These are phyloP conservation scores for Ceratocystis albifundus DNA, from an alignment of 2,329 filamentous ascomycete genomes.

Conservation along the genomic window DNA sequence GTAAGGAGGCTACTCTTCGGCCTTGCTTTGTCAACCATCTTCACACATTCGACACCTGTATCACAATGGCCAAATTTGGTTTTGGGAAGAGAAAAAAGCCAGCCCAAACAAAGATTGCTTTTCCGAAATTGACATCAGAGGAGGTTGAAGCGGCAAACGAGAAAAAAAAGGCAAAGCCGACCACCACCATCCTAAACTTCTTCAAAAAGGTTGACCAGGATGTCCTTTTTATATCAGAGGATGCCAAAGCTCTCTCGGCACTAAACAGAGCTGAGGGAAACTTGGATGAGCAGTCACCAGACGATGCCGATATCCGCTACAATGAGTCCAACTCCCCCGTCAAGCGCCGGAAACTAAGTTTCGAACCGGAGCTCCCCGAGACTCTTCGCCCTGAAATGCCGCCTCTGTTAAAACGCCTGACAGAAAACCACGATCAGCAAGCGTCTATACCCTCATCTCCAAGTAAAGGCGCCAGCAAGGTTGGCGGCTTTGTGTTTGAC, in stretches of 20 bases:
- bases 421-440: not conserved
- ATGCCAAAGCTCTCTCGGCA: constrained; percentile 27
- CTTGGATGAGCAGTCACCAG: constrained; percentile 26
- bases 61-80: constrained; percentile 17
- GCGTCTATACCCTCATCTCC: constrained; percentile 24
- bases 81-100: constrained; percentile 23
- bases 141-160: constrained; percentile 19
- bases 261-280: constrained; percentile 29
- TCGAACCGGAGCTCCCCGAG: constrained; percentile 22
- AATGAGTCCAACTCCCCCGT: constrained; percentile 26
- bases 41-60: not conserved
- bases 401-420: not conserved
- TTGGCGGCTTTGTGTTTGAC: constrained; percentile 50
- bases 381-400: not conserved
- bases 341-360: constrained; percentile 36
- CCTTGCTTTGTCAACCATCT: not conserved
- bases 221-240: constrained; percentile 23
- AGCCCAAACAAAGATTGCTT: constrained; percentile 18
- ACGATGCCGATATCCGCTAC: constrained; percentile 20
- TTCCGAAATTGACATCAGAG: constrained; percentile 22
- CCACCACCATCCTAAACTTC: constrained; percentile 60
- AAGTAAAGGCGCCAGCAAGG: constrained; percentile 24
- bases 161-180: constrained; percentile 37
- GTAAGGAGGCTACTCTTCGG: not conserved
- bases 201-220: constrained; percentile 54